These are phyloP conservation scores for Solanum hybrid DNA, from an alignment of 305 asterid genomes.

Conservation along the genomic window DNA sequence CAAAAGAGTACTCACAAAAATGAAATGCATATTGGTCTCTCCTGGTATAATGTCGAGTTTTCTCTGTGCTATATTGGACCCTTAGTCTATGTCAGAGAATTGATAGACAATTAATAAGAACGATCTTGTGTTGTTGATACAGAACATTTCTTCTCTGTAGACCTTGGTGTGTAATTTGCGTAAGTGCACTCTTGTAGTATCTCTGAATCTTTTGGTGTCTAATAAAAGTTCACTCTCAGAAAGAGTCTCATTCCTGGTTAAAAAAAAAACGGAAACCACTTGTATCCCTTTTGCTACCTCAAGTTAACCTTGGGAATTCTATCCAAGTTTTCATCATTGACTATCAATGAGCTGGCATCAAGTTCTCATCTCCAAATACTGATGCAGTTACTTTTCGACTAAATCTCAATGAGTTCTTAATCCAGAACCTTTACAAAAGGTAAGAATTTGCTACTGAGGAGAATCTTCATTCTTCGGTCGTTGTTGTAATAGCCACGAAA, in stretches of 20 bases:
- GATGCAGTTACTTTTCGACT: not conserved
- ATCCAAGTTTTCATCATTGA: not conserved
- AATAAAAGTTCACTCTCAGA: not conserved
- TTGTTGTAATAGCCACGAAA: not conserved
- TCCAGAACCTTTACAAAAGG: not conserved
- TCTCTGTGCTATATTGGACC: not conserved
- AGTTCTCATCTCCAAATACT: not conserved
- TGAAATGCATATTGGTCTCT: not conserved
- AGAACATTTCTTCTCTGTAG: not conserved
- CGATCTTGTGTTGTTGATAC: not conserved
- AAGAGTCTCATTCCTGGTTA: not conserved
- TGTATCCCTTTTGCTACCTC: not conserved
- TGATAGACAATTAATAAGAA: not conserved
- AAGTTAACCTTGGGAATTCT: not conserved
- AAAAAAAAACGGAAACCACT: not conserved
- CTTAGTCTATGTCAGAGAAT: not conserved
- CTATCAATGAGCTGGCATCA: not conserved
- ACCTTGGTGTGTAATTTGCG: not conserved
- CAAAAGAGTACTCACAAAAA: not conserved
- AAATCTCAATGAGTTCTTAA: not conserved
- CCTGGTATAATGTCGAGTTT: not conserved
- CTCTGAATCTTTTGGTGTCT: not conserved
- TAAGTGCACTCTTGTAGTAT: not conserved
- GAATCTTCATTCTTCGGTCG: not conserved
- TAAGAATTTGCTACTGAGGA: not conserved